phyloP scores from a whole-genome alignment of 225 moss, liverwort and hornwort species.

The Pseudisothecium myosuroides region DNA sequence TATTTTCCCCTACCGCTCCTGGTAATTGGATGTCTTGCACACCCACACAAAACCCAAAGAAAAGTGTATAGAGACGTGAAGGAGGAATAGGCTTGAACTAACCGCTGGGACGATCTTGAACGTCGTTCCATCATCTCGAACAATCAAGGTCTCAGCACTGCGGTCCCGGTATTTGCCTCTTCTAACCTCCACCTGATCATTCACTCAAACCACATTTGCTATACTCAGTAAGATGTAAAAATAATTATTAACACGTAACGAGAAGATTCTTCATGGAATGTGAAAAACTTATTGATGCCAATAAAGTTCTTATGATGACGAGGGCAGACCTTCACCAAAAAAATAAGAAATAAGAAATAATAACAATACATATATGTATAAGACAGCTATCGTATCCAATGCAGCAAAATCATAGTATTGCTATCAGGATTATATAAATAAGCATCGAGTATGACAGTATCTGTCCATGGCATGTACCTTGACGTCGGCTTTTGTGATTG shows the following conservation, averaged over 20 bases:
- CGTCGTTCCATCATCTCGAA: constrained; percentile 78
- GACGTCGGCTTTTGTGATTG: constrained; percentile 77
- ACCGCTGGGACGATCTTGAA: constrained; percentile 76
- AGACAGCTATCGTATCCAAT: not conserved
- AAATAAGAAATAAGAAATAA: no score
- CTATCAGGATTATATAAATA: not conserved
- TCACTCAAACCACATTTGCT: not conserved
- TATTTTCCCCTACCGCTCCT: not conserved
- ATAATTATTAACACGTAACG: not conserved
- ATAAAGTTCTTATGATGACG: not conserved
- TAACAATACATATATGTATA: not conserved
- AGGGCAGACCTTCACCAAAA: not conserved
- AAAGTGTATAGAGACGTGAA: not conserved
- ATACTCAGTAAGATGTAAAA: not conserved
- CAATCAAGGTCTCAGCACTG: constrained; percentile 57
- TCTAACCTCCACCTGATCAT: constrained; percentile 62
- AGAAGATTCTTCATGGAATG: not conserved
- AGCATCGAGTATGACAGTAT: not conserved
- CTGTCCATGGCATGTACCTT: constrained; percentile 20
- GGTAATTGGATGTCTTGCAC: not conserved
- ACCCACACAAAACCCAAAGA: not conserved
- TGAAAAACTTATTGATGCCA: not conserved
- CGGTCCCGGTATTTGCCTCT: constrained; percentile 86
- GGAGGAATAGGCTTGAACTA: not conserved
- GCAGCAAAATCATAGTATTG: not conserved